A percentile compares a stretch with the other conserved stretches of the same genome.
Conservation (phyloP, 2,329 filamentous ascomycete species). For the Fusarium longipes region DNA sequence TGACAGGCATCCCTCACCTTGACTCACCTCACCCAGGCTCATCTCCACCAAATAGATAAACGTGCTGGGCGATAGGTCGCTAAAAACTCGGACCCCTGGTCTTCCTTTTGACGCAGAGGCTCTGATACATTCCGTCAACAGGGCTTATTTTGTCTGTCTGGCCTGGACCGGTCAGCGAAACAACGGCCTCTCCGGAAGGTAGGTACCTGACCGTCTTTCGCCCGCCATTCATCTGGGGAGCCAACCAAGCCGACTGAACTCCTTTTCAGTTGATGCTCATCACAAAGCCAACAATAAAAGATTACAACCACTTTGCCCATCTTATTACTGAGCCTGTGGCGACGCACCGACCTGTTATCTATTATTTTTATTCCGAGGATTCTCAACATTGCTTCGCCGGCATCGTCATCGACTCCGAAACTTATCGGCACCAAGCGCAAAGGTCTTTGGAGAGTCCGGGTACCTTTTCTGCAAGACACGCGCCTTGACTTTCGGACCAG, state of each 20-base stretch:
- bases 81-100: slow-evolving; percentile 17
- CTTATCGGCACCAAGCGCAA: slow-evolving; percentile 22
- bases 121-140: slow-evolving; percentile 35
- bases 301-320: slow-evolving; percentile 2
- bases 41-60: slow-evolving; percentile 33
- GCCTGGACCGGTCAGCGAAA: slow-evolving; percentile 37
- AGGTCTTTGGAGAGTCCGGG: slow-evolving; percentile 11
- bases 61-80: slow-evolving; percentile 30
- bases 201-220: slow-evolving; percentile 36
- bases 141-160: slow-evolving; percentile 37
- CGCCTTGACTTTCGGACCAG: slow-evolving; percentile 14
- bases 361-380: neutral
- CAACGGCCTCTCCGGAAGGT: slow-evolving; percentile 39
- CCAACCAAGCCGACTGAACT: slow-evolving; percentile 25
- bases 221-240: slow-evolving; percentile 23
- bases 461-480: slow-evolving; percentile 18
- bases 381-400: slow-evolving; percentile 9
- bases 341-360: slow-evolving; percentile 11
- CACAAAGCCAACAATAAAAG: slow-evolving; percentile 4
- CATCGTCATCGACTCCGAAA: slow-evolving; percentile 26
- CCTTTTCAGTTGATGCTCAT: slow-evolving; percentile 31
- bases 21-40: slow-evolving; percentile 5
- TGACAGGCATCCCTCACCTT: slow-evolving; percentile 22
- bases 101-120: slow-evolving; percentile 24
- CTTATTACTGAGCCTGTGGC: slow-evolving; percentile 11